phyloP scores from a whole-genome alignment of 2,329 filamentous ascomycete genomes.

The Calonectria pteridis region DNA sequence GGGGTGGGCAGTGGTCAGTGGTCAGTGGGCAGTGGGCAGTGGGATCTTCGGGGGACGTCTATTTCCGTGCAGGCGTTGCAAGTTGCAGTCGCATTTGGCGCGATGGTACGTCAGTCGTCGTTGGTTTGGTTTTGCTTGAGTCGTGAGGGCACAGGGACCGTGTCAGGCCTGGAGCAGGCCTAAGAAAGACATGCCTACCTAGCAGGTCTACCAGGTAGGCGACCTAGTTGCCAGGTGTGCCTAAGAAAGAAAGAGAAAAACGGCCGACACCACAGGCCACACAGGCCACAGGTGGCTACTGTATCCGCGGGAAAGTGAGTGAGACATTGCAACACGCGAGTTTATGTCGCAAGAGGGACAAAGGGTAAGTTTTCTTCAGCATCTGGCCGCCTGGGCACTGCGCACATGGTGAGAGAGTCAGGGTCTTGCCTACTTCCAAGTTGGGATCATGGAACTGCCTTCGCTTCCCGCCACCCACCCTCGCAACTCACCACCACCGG shows the following conservation, averaged over 20 bases:
- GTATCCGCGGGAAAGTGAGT: not conserved
- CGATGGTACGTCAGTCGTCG: conserved; percentile 17
- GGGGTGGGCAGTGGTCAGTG: not conserved
- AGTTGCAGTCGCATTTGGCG: conserved; percentile 17
- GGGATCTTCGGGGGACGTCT: conserved; percentile 11
- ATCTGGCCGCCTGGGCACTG: not conserved
- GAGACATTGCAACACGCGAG: not conserved
- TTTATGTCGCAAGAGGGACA: not conserved
- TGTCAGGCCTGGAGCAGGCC: not conserved
- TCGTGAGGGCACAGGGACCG: conserved; percentile 9
- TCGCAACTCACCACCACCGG: not conserved
- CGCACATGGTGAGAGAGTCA: not conserved
- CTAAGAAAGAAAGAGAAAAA: not conserved
- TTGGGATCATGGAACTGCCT: not conserved
- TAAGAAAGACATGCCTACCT: not conserved
- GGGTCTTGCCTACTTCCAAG: conserved; percentile 21
- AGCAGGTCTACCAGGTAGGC: not conserved
- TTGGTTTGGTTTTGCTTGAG: conserved; percentile 14
- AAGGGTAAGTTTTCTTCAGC: not conserved
- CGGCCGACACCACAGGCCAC: not conserved
- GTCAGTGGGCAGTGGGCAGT: not conserved
- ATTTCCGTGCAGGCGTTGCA: conserved; percentile 6
- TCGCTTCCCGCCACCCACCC: conserved; percentile 3
- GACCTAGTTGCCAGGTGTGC: not conserved
- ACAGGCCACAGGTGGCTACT: not conserved